These are phyloP conservation scores for Lactarius tabidus DNA, from an alignment of 768 basidiomycete species.

Conservation along the genomic window DNA sequence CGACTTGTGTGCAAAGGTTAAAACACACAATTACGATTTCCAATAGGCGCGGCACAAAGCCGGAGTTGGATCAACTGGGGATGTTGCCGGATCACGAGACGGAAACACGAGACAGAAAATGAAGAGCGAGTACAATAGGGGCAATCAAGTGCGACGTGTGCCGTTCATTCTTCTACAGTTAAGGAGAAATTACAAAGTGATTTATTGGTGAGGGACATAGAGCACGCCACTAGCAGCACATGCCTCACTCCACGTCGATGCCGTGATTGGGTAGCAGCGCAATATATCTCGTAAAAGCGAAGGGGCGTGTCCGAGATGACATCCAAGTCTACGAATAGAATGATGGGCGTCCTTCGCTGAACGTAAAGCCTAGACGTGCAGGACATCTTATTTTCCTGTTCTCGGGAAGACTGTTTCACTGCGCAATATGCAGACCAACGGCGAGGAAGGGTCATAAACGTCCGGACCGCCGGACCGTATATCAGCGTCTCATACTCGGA, in stretches of 20 bases:
- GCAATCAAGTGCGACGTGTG: not conserved
- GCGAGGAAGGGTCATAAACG: not conserved
- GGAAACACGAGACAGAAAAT: no score
- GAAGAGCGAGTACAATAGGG: no score
- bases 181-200: no score
- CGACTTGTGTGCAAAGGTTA: not conserved
- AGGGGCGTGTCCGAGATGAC: not conserved
- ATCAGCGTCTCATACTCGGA: not conserved
- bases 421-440: no score
- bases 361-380: not conserved
- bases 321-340: not conserved
- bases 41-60: no score
- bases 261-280: not conserved
- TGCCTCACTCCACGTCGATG: not conserved
- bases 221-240: not conserved
- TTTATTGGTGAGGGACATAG: not conserved
- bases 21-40: not conserved
- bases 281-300: not conserved
- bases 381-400: not conserved
- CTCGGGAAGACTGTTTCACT: no score
- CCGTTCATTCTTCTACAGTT: no score
- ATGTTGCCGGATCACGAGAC: not conserved
- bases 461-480: not conserved
- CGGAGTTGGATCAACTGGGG: not conserved
- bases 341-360: not conserved